phyloP scores from a whole-genome alignment of 495 filamentous ascomycete species.

The Lophiostoma macrostomum region DNA sequence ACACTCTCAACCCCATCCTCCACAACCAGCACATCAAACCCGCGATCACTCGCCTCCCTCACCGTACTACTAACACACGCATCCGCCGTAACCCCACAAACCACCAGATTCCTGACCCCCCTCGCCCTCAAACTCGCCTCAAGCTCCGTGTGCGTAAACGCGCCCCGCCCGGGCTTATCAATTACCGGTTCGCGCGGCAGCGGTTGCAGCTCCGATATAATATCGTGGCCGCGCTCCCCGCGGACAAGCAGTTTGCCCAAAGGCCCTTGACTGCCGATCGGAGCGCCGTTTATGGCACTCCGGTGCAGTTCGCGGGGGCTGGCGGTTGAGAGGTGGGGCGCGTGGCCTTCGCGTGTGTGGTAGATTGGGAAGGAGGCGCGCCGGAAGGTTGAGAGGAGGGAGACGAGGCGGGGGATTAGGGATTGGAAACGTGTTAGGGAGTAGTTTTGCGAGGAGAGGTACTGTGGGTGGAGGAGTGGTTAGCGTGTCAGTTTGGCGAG shows the following conservation, averaged over 20 bases:
- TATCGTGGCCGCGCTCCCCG: conserved; percentile 62
- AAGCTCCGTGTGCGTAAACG: conserved; percentile 65
- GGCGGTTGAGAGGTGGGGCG: conserved; percentile 58
- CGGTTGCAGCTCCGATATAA: conserved; percentile 58
- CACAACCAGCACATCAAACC: conserved; percentile 64
- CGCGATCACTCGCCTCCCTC: conserved; percentile 70
- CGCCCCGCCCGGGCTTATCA: conserved; percentile 66
- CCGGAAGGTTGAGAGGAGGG: conserved; percentile 31
- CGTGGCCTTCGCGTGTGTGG: conserved; percentile 67
- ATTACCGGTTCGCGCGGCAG: conserved; percentile 58
- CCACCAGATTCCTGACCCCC: conserved; percentile 64
- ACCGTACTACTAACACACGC: conserved; percentile 68
- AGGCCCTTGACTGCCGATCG: conserved; percentile 60
- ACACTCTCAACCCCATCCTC: conserved; percentile 54
- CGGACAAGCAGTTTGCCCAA: conserved; percentile 63
- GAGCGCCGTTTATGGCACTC: conserved; percentile 53
- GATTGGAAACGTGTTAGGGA: conserved; percentile 51
- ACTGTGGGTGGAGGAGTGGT: too few species aligned
- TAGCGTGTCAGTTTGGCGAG: too few species aligned
- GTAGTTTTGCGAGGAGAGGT: conserved; percentile 60
- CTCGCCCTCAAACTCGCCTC: conserved; percentile 57
- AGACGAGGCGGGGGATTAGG: conserved; percentile 50
- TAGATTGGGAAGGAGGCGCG: conserved; percentile 54
- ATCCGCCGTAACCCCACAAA: conserved; percentile 67
- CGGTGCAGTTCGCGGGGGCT: conserved; percentile 55